phyloP scores from a whole-genome alignment of 148 eudicot species.

The Persicaria tinctoria region DNA sequence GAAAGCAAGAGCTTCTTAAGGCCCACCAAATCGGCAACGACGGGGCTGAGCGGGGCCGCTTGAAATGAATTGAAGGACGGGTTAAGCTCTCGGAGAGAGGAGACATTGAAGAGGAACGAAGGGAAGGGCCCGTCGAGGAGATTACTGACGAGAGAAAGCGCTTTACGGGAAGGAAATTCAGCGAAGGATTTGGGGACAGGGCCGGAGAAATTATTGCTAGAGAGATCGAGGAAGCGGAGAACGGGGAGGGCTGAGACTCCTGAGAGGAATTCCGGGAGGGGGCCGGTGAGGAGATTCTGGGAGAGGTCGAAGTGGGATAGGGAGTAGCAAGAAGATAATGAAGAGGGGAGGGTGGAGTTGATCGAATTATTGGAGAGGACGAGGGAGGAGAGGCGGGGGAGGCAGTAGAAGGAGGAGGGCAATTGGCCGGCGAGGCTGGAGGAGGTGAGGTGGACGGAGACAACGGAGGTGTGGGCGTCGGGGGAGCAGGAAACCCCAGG shows the following conservation, averaged over 20 bases:
- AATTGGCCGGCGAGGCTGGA: slow-evolving; percentile 38
- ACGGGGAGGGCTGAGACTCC: slow-evolving; percentile 19
- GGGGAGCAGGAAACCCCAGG: slow-evolving; percentile 35
- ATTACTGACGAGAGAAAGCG: slow-evolving; percentile 36
- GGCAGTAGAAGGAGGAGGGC: slow-evolving; percentile 53
- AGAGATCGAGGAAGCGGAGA: slow-evolving; percentile 41
- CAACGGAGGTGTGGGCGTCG: slow-evolving; percentile 22
- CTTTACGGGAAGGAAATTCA: slow-evolving; percentile 35
- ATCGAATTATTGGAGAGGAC: slow-evolving; percentile 41
- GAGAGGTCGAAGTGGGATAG: slow-evolving; percentile 40
- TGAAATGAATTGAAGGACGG: slow-evolving; percentile 49
- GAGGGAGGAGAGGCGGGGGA: slow-evolving; percentile 27
- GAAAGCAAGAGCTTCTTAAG: too few relatives aligned
- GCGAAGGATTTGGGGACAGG: slow-evolving; percentile 47
- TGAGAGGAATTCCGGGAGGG: slow-evolving; percentile 16
- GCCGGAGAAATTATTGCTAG: slow-evolving; percentile 69
- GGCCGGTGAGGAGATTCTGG: slow-evolving; percentile 41
- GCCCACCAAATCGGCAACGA: slow-evolving; percentile 14
- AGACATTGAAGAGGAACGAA: slow-evolving; percentile 31
- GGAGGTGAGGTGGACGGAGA: slow-evolving; percentile 39
- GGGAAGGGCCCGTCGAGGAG: slow-evolving; percentile 61
- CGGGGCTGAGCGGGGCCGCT: slow-evolving; percentile 46
- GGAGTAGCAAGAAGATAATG: slow-evolving; percentile 27
- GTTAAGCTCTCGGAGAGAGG: slow-evolving; percentile 49
- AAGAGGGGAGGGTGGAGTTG: slow-evolving; percentile 38